Conservation (phyloP, 768 basidiomycete species). For the Hirschioporus abietinus region DNA sequence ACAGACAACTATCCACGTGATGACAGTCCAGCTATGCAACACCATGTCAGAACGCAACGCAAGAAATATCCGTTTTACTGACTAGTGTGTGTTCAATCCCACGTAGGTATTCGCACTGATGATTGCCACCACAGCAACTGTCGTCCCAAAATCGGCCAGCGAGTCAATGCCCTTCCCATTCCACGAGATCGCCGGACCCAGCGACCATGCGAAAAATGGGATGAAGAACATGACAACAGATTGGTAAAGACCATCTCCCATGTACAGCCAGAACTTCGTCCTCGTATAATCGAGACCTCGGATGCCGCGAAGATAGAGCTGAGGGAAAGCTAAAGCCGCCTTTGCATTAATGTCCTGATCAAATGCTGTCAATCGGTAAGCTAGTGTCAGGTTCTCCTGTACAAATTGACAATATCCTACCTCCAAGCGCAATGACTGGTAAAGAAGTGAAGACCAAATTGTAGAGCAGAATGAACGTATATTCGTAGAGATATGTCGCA, state of each 20-base stretch:
- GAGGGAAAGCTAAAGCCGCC: conserved; percentile 88
- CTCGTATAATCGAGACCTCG: conserved; percentile 91
- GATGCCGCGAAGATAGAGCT: conserved; percentile 94
- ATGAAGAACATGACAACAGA: conserved; percentile 84
- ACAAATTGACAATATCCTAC: conserved; percentile 33
- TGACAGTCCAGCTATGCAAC: conserved; percentile 62
- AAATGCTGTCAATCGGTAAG: conserved; percentile 49
- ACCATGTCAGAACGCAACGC: conserved; percentile 18
- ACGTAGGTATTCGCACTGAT: conserved; percentile 87
- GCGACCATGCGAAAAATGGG: conserved; percentile 69
- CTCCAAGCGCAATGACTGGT: conserved; percentile 87
- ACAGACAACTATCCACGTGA: conserved; percentile 78
- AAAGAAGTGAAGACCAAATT: conserved; percentile 92
- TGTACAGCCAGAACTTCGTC: conserved; percentile 89
- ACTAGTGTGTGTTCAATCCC: conserved; percentile 87
- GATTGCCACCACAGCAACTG: conserved; percentile 82
- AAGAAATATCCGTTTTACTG: conserved; percentile 31
- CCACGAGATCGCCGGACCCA: conserved; percentile 64
- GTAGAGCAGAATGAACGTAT: conserved; percentile 88
- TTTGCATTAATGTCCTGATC: conserved; percentile 93
- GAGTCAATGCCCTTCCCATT: conserved; percentile 76
- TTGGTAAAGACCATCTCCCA: conserved; percentile 93
- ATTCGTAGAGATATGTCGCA: conserved; percentile 91
- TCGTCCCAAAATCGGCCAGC: conserved; percentile 87
- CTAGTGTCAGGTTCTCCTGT: conserved; percentile 10